Evolutionary conservation across 192 early-diverging fungal species (phyloP), one percentile per base, ranked within the genome.

Genomic region (Podila minutissima): DNA sequence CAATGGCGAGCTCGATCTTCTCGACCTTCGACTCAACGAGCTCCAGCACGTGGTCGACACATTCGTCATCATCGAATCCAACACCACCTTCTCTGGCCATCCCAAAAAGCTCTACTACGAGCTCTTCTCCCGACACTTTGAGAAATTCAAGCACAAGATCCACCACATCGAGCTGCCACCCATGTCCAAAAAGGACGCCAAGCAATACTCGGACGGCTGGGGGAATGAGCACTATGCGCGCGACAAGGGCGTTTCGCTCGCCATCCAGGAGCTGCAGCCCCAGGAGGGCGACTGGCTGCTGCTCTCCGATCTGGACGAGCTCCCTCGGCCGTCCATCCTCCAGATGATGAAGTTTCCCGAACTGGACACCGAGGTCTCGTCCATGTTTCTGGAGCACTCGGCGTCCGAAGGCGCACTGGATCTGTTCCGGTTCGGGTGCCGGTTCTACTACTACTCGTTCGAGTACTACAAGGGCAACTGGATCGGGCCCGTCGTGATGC

Each of bases 361-460:
- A 19, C 32, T 15, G 41, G 2, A 24, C 4, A 17, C 61, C 13
- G 26, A 64, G 12, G 9, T 38, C 13, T 60, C 60, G 6, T 41
- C 29, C 50, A 15, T 64, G 31, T 71, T 71, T 28, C 29, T 60
- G 26, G 62, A 71, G 26, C 60, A 48, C 9, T 53, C 51, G 12
- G 2, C 9, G 10, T 49, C 50, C 8, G 33, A 48, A 4, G 62
- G 33, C 28, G 33, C 53, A 9, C 24, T 61, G 22, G 62, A 71
- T 20, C 20, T 64, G 13, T 71, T 71, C 22, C 60, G 62, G 12
- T 15, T 64, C 13, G 69, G 69, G 19, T 64, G 69, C 35, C 60
- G 62, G 38, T 71, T 64, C 29, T 71, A 64, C 33, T 64, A 71
- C 61, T 64, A 64, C 32, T 71, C 69, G 1, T 71, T 35, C 24